Evolutionary conservation across 257 asterid species (phyloP), one percentile per base, ranked within the genome.

Genomic region (Forsythia suspensa): DNA sequence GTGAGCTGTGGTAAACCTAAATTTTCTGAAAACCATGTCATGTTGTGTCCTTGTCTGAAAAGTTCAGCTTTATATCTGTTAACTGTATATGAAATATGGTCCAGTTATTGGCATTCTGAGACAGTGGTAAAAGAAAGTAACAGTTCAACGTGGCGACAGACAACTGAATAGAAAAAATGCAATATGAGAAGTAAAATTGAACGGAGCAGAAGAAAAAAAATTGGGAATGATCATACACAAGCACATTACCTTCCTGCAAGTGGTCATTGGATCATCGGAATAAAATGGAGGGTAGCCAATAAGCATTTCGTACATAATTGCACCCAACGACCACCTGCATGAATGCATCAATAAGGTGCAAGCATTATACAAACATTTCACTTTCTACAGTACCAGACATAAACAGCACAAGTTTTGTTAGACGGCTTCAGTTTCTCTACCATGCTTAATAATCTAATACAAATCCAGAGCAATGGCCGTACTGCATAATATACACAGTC

Each of bases 301-400:
- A 82, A 90, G 92, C 94, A 90, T 90, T 83, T 90, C 94, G 70
- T 88, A 90, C 92, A 90, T 88, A 79, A 90, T 90, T 51, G 92
- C 94, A 24, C 92, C 94, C 67, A 90, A 77, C 21, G 94, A 90
- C 94, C 94, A 90, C 94, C 94, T 90, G 83, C 82, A 82, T 66
- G 70, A 77, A 82, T 71, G 74, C 81, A 75, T 67, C 9, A 36
- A 72, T 76, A 80, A 74, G 65, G 80, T 63, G 63, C 9, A 65
- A 66, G 29, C 51, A 72, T 76, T 5, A 5, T 40, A 74, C 48
- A 76, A 15, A 71, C 36, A 13, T 43, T 41, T 61, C 79, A 52
- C 68, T 76, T 65, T 65, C 18, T 77, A 52, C 42, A 73, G 61
- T 48, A 77, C 81, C 72, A 18, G 20, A 52, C 24, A 46, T 52